These are phyloP conservation scores for Cicer yamashitae DNA, from an alignment of 306 rosid genomes.

Conservation along the genomic window DNA sequence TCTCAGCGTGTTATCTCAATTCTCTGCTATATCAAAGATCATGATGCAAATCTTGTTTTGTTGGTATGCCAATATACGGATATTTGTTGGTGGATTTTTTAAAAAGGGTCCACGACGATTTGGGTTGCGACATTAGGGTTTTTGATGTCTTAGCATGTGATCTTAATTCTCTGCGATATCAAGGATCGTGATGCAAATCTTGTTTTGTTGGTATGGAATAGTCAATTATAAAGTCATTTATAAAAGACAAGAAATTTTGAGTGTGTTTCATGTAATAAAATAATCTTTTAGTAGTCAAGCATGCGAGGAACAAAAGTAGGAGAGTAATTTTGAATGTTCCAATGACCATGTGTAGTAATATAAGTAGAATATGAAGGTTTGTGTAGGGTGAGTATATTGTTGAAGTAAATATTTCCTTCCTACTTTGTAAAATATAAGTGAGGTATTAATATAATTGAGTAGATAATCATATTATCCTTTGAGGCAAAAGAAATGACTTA, in stretches of 20 bases:
- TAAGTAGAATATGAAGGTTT: conserved; percentile 36
- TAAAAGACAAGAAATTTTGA: not conserved
- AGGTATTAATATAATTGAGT: conserved; percentile 3
- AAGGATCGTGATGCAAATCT: not conserved
- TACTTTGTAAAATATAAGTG: not conserved
- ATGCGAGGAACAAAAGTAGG: conserved; percentile 65
- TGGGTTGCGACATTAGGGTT: not conserved
- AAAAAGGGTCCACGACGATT: not conserved
- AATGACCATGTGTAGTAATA: conserved; percentile 58
- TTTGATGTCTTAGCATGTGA: not conserved
- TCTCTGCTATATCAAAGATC: not conserved
- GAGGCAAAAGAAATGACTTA: not conserved
- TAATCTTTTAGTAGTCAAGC: conserved; percentile 31
- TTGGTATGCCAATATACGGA: not conserved
- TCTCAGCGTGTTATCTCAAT: not conserved
- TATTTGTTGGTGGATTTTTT: not conserved
- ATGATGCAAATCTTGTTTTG: not conserved
- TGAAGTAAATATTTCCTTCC: not conserved
- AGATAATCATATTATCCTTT: not conserved
- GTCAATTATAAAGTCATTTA: not conserved
- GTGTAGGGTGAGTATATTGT: conserved; percentile 39
- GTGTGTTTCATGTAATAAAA: not conserved
- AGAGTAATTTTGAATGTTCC: conserved; percentile 54
- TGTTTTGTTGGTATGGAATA: not conserved
- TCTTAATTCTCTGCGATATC: not conserved